phyloP scores from a whole-genome alignment of 1,284 basidiomycete genomes.

The Trichosporon coremiiforme region DNA sequence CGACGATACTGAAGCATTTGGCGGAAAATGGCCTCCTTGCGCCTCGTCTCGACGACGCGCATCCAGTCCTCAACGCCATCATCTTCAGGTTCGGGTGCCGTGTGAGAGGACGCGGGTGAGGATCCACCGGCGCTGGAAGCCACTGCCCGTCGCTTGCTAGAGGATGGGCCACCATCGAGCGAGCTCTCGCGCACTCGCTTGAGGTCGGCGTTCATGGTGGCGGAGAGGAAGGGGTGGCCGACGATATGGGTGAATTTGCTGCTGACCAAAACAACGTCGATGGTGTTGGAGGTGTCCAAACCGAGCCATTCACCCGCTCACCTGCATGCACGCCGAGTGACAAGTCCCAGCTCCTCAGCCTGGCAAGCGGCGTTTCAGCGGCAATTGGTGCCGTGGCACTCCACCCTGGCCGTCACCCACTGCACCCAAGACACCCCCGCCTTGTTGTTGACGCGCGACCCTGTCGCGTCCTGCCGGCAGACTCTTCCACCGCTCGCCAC shows the following conservation, averaged over 20 bases:
- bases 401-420: not conserved
- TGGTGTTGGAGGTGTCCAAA: not conserved
- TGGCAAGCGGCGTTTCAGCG: constrained; percentile 14
- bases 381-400: constrained; percentile 20
- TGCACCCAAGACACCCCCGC: not conserved
- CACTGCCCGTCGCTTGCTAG: constrained; percentile 44
- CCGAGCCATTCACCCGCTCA: not conserved
- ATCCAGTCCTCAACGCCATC: constrained; percentile 51
- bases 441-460: constrained; percentile 17
- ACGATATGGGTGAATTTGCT: constrained; percentile 20
- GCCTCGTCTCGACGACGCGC: constrained; percentile 60
- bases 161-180: constrained; percentile 41
- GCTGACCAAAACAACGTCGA: not conserved
- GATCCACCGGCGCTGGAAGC: constrained; percentile 23
- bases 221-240: not conserved
- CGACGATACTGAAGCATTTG: constrained; percentile 88
- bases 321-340: not conserved
- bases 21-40: constrained; percentile 89
- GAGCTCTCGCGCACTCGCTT: constrained; percentile 51
- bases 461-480: constrained; percentile 3
- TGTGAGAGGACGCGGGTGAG: constrained; percentile 27
- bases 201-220: constrained; percentile 53
- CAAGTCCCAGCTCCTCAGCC: not conserved
- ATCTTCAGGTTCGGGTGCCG: constrained; percentile 34
- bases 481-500: constrained; percentile 10